A percentile compares a stretch with the other conserved stretches of the same genome.
Conservation (phyloP, 345 rosid genomes). For the Moricandia moricandioides region DNA sequence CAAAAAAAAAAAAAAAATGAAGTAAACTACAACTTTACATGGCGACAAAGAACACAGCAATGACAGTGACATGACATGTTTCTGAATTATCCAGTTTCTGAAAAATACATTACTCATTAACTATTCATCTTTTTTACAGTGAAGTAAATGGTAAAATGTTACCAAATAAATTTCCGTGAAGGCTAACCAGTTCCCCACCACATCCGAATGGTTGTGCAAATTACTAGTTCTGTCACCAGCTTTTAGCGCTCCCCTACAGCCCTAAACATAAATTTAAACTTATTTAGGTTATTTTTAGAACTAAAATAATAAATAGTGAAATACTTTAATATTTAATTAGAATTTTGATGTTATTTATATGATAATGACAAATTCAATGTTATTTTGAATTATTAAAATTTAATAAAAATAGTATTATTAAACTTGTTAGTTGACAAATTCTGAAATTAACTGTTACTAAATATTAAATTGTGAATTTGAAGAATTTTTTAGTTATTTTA, state of each 20-base stretch:
- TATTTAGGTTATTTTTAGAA: neutral
- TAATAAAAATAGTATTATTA: too few relatives aligned
- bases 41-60: constrained; percentile 22
- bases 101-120: neutral
- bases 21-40: constrained; percentile 16
- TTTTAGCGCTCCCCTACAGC: neutral
- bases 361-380: too few relatives aligned
- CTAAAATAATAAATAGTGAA: neutral
- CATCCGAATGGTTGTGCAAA: neutral
- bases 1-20: too few relatives aligned
- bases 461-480: too few relatives aligned
- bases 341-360: too few relatives aligned
- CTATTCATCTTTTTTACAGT: constrained; percentile 1
- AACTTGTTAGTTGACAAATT: too few relatives aligned
- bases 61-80: constrained; percentile 25
- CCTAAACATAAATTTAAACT: neutral
- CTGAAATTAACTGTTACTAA: too few relatives aligned
- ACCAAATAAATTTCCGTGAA: neutral
- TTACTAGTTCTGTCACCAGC: constrained; percentile 11
- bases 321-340: too few relatives aligned
- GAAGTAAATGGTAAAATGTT: neutral
- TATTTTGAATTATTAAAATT: too few relatives aligned
- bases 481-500: too few relatives aligned
- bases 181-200: neutral
- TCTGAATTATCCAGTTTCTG: neutral